phyloP scores from a whole-genome alignment of 2,329 filamentous ascomycete species.

The Nemania bipapillata region DNA sequence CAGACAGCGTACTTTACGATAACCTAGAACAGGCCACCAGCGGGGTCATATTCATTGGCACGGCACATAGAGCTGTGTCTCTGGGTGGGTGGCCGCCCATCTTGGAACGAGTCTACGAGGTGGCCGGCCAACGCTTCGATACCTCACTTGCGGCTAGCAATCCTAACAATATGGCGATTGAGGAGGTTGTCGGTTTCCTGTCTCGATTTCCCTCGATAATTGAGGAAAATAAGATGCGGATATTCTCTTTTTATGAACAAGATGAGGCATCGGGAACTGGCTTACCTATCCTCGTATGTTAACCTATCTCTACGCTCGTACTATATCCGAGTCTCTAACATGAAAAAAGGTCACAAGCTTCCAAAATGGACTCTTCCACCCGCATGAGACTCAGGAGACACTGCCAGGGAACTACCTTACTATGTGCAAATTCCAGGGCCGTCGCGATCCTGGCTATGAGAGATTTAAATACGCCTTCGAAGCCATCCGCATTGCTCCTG shows the following conservation, averaged over 20 bases:
- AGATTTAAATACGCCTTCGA: neutral
- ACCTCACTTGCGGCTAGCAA: neutral
- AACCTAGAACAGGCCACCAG: neutral
- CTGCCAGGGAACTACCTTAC: neutral
- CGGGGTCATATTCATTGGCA: neutral
- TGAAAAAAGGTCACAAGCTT: neutral
- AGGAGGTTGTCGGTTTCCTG: neutral
- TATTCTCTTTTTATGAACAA: conserved; percentile 3
- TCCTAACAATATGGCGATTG: neutral
- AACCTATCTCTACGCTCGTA: neutral
- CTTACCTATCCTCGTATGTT: neutral
- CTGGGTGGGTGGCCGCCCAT: neutral
- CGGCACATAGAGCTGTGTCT: neutral
- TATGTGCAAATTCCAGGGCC: neutral
- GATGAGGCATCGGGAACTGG: neutral
- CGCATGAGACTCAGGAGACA: neutral
- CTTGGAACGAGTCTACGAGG: neutral
- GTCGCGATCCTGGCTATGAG: neutral
- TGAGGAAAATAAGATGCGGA: neutral
- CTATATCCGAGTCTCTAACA: neutral
- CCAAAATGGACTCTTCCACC: neutral
- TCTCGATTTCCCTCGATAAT: neutral
- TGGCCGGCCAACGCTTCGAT: neutral
- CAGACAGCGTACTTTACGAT: neutral
- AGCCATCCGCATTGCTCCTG: neutral